Conservation (phyloP, 306 rosid species). For the Lagenaria siceraria region DNA sequence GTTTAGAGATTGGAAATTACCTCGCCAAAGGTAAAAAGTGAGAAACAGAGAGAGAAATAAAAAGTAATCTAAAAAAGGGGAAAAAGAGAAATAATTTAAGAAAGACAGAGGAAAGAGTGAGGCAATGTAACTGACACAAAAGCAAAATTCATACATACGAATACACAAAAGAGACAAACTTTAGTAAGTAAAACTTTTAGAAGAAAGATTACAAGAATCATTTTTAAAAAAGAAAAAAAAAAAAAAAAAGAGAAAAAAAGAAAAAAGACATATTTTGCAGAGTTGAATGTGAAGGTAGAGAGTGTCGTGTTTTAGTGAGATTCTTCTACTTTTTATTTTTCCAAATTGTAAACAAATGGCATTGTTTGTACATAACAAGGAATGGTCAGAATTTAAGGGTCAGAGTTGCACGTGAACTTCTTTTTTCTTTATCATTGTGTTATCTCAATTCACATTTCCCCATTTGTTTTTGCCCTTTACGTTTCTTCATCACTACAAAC, state of each 20-base stretch:
- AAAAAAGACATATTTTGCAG: neutral
- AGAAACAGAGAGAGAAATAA: too few species aligned
- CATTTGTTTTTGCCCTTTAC: neutral
- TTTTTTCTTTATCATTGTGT: neutral
- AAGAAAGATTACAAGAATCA: neutral
- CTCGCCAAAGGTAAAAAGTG: too few species aligned
- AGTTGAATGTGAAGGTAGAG: neutral
- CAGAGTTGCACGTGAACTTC: constrained; percentile 3
- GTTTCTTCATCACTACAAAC: neutral
- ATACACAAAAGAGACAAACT: neutral
- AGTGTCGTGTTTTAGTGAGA: neutral
- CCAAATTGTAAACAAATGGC: neutral
- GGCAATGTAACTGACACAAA: neutral
- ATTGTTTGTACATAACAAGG: neutral
- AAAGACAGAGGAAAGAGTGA: neutral
- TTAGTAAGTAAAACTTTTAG: neutral
- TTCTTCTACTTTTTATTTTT: neutral
- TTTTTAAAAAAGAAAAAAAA: too few species aligned
- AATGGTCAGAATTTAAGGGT: neutral
- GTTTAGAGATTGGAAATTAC: too few species aligned
- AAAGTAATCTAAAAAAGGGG: neutral
- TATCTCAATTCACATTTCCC: neutral
- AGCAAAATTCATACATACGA: neutral
- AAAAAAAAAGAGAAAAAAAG: too few species aligned
- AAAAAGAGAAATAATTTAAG: neutral